Percentiles rank a stretch among this genome's conserved stretches.
phyloP scores from a whole-genome alignment of 345 rosid species.

The Eucalyptus caleyi region DNA sequence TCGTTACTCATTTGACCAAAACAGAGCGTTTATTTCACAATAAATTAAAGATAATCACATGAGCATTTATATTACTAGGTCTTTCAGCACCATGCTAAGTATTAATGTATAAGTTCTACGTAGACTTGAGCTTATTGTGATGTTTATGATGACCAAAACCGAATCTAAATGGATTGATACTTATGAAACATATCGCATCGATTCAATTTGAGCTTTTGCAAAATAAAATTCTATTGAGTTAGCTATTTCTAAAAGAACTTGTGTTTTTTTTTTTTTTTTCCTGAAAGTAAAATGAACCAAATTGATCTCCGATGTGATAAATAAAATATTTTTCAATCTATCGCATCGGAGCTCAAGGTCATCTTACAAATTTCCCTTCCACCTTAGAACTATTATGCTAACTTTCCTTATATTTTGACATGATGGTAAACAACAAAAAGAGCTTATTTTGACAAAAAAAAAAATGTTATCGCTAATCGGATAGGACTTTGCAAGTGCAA shows the following conservation, averaged over 20 bases:
- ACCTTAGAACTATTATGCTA: too few relatives aligned
- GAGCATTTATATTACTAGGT: neutral
- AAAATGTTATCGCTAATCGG: neutral
- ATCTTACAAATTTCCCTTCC: neutral
- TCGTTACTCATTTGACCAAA: too few relatives aligned
- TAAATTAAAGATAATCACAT: too few relatives aligned
- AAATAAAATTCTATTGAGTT: neutral
- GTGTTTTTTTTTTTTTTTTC: neutral
- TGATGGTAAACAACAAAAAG: neutral
- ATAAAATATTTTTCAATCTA: neutral
- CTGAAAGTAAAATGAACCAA: neutral
- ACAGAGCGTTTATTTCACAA: too few relatives aligned
- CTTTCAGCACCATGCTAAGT: neutral
- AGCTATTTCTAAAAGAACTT: neutral
- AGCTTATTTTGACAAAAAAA: too few relatives aligned
- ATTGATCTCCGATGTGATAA: neutral
- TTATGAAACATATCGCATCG: neutral
- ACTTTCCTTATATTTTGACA: too few relatives aligned
- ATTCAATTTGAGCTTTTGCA: neutral
- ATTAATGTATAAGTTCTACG: neutral
- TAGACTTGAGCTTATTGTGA: neutral
- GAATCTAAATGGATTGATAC: neutral
- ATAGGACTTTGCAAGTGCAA: rapidly evolving
- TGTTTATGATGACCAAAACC: neutral
- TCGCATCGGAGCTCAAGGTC: neutral